phyloP scores from a whole-genome alignment of 495 filamentous ascomycete species.

The Tuber calosporum region DNA sequence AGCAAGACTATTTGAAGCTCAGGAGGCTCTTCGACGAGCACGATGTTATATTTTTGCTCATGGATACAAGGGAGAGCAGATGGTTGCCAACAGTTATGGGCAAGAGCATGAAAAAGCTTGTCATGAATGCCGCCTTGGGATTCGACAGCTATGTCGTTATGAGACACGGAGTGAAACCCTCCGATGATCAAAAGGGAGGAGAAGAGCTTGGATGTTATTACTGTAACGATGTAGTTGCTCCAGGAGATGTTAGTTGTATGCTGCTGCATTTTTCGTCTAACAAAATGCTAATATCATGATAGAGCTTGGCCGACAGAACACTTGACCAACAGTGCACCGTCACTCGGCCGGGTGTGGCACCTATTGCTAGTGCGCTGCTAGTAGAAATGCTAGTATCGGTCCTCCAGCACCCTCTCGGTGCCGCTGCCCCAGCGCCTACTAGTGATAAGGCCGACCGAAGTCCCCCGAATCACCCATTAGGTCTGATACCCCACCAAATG shows the following conservation, averaged over 20 bases:
- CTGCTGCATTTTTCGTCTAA: slow-evolving; percentile 7
- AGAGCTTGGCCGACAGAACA: slow-evolving; percentile 88
- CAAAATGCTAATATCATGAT: slow-evolving; percentile 45
- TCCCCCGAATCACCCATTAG: slow-evolving; percentile 63
- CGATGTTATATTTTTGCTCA: slow-evolving; percentile 87
- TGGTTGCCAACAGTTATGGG: slow-evolving; percentile 99
- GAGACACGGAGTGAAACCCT: slow-evolving; percentile 67
- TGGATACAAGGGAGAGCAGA: slow-evolving; percentile 90
- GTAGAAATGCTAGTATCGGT: slow-evolving; percentile 84
- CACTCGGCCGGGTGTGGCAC: slow-evolving; percentile 83
- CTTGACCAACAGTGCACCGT: slow-evolving; percentile 98
- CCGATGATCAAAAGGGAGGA: slow-evolving; percentile 42
- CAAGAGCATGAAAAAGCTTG: slow-evolving; percentile 83
- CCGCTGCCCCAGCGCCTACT: slow-evolving; percentile 41
- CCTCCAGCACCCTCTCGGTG: slow-evolving; percentile 66
- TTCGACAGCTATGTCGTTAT: slow-evolving; percentile 97
- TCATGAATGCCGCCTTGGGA: slow-evolving; percentile 90
- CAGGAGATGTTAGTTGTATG: slow-evolving; percentile 69
- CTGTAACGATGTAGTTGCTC: slow-evolving; percentile 95
- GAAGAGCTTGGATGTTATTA: slow-evolving; percentile 90
- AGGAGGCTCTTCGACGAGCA: slow-evolving; percentile 72
- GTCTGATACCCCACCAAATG: slow-evolving; percentile 84
- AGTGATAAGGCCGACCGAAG: slow-evolving; percentile 50
- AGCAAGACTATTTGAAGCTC: slow-evolving; percentile 66
- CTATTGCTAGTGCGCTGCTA: slow-evolving; percentile 84